Evolutionary conservation across 345 rosid genomes (phyloP).

Genomic region (Toxicodendron radicans): DNA sequence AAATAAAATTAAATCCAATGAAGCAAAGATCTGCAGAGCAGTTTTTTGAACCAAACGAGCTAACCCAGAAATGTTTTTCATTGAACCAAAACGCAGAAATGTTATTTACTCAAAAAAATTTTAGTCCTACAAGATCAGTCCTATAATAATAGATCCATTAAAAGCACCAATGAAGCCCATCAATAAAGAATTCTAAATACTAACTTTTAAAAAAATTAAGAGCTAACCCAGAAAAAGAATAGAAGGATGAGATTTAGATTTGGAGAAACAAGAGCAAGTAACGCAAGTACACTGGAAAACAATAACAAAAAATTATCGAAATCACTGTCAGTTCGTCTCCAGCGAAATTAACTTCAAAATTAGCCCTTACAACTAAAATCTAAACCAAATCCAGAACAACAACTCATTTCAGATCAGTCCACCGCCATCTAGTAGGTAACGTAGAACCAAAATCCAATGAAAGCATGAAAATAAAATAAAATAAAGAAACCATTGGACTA

Average conservation of each 20-base stretch:
- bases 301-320: neutral
- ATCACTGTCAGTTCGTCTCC: conserved; percentile 18
- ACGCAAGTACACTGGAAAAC: conserved; percentile 14
- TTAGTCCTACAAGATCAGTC: conserved; percentile 13
- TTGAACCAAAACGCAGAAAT: conserved; percentile 5
- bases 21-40: neutral
- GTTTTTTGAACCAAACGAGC: neutral
- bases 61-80: conserved; percentile 4
- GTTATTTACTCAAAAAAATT: neutral
- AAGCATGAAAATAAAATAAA: neutral
- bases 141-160: conserved; percentile 39
- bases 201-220: neutral
- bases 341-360: conserved; percentile 25
- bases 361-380: conserved; percentile 25
- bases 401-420: conserved; percentile 28
- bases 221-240: conserved; percentile 10
- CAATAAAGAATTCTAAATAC: neutral
- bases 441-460: neutral
- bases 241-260: conserved; percentile 18
- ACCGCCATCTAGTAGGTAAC: neutral
- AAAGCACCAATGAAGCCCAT: conserved; percentile 9
- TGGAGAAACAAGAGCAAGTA: conserved; percentile 13
- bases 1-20: neutral
- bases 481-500: neutral
- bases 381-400: conserved; percentile 22